A percentile compares a stretch with the other conserved stretches of the same genome.
These are phyloP conservation scores for Zizania palustris DNA, from an alignment of 202 grass and related monocot species.

Conservation along the genomic window DNA sequence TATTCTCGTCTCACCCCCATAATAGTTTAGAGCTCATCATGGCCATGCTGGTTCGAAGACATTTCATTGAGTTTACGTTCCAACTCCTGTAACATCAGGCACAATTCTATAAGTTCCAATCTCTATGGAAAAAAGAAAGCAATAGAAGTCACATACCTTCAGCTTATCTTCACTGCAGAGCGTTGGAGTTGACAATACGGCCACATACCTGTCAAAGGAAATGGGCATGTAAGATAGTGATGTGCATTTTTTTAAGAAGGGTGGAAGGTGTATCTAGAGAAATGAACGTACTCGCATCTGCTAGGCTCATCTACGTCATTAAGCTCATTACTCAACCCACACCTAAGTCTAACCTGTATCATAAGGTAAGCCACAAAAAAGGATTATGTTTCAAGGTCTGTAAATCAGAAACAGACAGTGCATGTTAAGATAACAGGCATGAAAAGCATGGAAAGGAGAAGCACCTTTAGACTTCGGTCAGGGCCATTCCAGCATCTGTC, in stretches of 20 bases:
- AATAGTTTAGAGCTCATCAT: conserved; percentile 73
- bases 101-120: conserved; percentile 31
- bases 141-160: conserved; percentile 53
- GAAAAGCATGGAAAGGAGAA: conserved; percentile 4
- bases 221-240: conserved; percentile 5
- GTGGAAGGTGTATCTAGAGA: conserved; percentile 12
- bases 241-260: not conserved
- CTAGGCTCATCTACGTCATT: conserved; percentile 87
- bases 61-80: conserved; percentile 61
- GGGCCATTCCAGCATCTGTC: conserved; percentile 97
- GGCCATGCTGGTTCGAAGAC: conserved; percentile 46
- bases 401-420: conserved; percentile 9
- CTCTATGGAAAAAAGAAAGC: not conserved
- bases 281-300: conserved; percentile 90
- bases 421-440: conserved; percentile 8
- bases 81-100: conserved; percentile 66
- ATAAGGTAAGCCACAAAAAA: conserved; percentile 14
- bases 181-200: conserved; percentile 79
- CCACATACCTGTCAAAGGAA: conserved; percentile 63
- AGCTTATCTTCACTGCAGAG: conserved; percentile 74
- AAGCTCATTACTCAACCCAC: conserved; percentile 87
- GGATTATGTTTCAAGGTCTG: not conserved
- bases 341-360: conserved; percentile 83
- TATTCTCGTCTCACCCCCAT: not conserved
- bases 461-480: conserved; percentile 84